Evolutionary conservation across 768 basidiomycete species (phyloP).

Genomic region (Leccinum broughii): DNA sequence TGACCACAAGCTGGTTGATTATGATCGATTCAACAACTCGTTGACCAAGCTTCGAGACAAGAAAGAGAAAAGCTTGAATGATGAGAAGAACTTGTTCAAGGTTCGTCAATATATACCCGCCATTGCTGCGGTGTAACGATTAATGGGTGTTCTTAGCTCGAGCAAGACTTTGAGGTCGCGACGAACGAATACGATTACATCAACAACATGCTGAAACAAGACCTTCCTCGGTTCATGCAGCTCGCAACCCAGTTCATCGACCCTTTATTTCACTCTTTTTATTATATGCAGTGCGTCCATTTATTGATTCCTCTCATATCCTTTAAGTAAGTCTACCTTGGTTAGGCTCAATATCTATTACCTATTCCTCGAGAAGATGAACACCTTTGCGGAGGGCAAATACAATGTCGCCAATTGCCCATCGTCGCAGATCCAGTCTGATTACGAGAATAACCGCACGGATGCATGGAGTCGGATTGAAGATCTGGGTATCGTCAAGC

Average conservation of each 20-base stretch:
- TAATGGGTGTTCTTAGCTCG: conserved; percentile 52
- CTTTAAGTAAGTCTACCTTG: conserved; percentile 1
- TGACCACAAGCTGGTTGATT: conserved; percentile 96
- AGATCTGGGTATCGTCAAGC: conserved; percentile 76
- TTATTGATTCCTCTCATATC: conserved; percentile 1
- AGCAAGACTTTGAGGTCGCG: conserved; percentile 94
- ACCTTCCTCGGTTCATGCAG: conserved; percentile 90
- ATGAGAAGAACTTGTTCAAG: conserved; percentile 98
- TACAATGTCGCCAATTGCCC: conserved; percentile 69
- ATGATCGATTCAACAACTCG: conserved; percentile 95
- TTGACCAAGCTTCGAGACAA: conserved; percentile 95
- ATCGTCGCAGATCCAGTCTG: conserved; percentile 67
- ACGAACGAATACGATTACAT: conserved; percentile 93
- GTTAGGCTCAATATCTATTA: conserved; percentile 90
- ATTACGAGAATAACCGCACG: conserved; percentile 80
- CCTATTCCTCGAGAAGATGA: conserved; percentile 91
- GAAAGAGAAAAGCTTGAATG: conserved; percentile 94
- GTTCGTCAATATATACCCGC: conserved; percentile 38
- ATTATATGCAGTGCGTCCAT: conserved; percentile 92
- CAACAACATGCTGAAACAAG: conserved; percentile 86
- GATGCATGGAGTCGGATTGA: conserved; percentile 82
- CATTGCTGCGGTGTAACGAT: background rate
- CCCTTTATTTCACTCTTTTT: conserved; percentile 97
- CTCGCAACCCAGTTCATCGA: conserved; percentile 90
- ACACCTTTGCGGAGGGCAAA: conserved; percentile 78